Evolutionary conservation across 768 basidiomycete genomes (phyloP).

Genomic region (Pleurotus sapidus): DNA sequence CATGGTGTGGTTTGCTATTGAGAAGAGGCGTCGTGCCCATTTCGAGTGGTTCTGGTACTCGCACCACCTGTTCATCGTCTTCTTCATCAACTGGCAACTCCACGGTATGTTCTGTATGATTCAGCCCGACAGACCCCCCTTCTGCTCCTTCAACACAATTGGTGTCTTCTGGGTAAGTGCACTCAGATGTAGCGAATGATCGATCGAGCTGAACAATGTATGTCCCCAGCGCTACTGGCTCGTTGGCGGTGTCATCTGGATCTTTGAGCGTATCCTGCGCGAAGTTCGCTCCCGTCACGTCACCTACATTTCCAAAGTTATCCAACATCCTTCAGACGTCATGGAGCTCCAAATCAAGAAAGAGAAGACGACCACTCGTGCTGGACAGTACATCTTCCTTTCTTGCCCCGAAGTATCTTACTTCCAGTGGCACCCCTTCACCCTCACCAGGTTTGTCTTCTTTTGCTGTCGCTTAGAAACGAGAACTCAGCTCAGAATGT

Average conservation of each 20-base stretch:
- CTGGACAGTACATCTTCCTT: constrained; percentile 93
- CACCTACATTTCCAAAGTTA: constrained; percentile 92
- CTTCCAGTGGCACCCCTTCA: constrained; percentile 98
- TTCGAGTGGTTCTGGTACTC: constrained; percentile 92
- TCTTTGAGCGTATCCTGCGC: constrained; percentile 84
- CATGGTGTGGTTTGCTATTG: constrained; percentile 85
- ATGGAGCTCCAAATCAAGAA: constrained; percentile 98
- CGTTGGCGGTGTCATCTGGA: constrained; percentile 82
- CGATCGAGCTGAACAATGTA: constrained; percentile 7
- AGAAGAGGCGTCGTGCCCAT: constrained; percentile 71
- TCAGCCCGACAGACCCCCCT: constrained; percentile 84
- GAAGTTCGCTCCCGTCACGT: constrained; percentile 89
- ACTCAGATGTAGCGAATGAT: background rate
- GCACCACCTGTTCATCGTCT: constrained; percentile 86
- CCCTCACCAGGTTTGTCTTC: constrained; percentile 68
- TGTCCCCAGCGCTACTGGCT: constrained; percentile 79
- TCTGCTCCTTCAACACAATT: constrained; percentile 79
- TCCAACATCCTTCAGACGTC: constrained; percentile 93
- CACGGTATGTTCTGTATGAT: constrained; percentile 99
- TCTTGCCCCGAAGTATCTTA: constrained; percentile 90
- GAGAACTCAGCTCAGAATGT: background rate
- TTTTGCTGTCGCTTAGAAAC: constrained; percentile 1
- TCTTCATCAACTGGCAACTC: constrained; percentile 93
- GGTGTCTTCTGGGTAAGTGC: constrained; percentile 92
- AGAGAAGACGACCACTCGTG: constrained; percentile 78